Evolutionary conservation across 1,284 basidiomycete species (phyloP).

Genomic region (Cryptococcus sp.): DNA sequence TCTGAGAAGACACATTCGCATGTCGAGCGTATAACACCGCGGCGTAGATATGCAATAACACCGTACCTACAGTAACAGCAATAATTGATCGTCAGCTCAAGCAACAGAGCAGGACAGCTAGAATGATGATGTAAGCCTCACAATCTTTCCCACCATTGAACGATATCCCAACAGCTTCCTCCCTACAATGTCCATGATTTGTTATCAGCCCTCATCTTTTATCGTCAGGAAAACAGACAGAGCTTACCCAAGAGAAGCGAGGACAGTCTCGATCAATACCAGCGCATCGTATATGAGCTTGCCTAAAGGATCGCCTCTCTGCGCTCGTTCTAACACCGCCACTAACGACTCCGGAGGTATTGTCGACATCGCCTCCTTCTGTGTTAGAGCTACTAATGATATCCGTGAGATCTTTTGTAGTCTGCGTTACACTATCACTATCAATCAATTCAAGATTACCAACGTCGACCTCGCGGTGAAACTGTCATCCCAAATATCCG

Average conservation of each 20-base stretch:
- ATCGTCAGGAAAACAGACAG: background rate
- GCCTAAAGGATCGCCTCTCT: constrained; percentile 48
- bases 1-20: constrained; percentile 1
- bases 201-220: background rate
- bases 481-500: too few species aligned
- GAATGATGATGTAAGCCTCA: constrained; percentile 55
- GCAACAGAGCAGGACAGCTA: too few species aligned
- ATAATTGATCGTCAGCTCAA: background rate
- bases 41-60: constrained; percentile 85
- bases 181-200: constrained; percentile 54
- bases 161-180: constrained; percentile 73
- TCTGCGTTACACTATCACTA: too few species aligned
- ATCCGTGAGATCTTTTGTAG: too few species aligned
- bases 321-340: constrained; percentile 35
- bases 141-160: constrained; percentile 99
- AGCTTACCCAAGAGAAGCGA: constrained; percentile 71
- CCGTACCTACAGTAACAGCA: constrained; percentile 68
- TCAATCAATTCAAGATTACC: too few species aligned
- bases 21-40: constrained; percentile 60
- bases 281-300: constrained; percentile 71
- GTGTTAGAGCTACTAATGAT: too few species aligned
- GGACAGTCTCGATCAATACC: constrained; percentile 70
- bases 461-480: too few species aligned
- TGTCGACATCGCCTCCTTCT: constrained; percentile 4
- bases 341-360: constrained; percentile 5